These are phyloP conservation scores for Nematocida major DNA, from an alignment of 371 early-diverging fungal genomes.

Conservation along the genomic window DNA sequence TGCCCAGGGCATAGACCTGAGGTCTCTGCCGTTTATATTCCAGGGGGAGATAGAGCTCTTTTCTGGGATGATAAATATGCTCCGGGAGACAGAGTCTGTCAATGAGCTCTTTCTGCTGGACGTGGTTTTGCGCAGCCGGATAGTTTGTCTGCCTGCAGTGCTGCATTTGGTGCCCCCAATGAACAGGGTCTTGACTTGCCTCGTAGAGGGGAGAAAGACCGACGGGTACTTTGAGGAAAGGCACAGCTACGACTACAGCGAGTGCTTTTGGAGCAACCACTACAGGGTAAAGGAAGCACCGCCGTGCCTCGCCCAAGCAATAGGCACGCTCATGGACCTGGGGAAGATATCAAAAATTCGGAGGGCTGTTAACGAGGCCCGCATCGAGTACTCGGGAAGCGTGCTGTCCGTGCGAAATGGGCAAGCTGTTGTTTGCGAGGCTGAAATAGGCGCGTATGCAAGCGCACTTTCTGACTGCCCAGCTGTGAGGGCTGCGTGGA, in stretches of 20 bases:
- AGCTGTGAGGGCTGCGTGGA: neutral
- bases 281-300: conserved; percentile 16
- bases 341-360: conserved; percentile 41
- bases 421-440: neutral
- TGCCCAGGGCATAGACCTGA: neutral
- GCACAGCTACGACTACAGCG: conserved; percentile 7
- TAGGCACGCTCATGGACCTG: neutral
- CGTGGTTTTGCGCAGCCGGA: neutral
- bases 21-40: conserved; percentile 30
- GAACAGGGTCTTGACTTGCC: neutral
- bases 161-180: neutral
- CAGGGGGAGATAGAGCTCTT: conserved; percentile 38
- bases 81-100: neutral
- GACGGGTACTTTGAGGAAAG: conserved; percentile 30
- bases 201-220: conserved; percentile 2
- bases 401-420: neutral
- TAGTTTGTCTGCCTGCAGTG: neutral
- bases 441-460: neutral
- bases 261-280: conserved; percentile 48
- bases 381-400: neutral
- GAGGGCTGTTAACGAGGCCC: neutral
- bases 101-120: neutral
- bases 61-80: neutral
- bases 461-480: neutral
- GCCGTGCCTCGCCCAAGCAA: neutral